Evolutionary conservation across 768 basidiomycete genomes (phyloP).

Genomic region (Clitopilus passeckerianus): DNA sequence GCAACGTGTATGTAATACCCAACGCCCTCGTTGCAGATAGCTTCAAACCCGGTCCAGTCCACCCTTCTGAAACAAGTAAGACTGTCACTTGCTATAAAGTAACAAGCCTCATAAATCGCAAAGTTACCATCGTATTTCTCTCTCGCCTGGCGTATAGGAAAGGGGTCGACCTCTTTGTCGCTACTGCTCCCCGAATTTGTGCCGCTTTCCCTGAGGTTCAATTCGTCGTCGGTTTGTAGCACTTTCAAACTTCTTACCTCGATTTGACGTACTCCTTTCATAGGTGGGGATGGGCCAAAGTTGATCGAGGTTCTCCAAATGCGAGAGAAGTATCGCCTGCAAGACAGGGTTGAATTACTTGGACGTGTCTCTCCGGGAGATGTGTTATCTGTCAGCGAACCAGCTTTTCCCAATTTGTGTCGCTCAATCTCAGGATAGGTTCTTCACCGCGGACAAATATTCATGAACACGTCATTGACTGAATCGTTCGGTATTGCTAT

Average conservation of each 20-base stretch:
- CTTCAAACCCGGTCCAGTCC: slow-evolving; percentile 63
- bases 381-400: slow-evolving; percentile 64
- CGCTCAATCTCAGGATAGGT: slow-evolving; percentile 41
- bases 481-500: slow-evolving; percentile 98
- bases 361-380: slow-evolving; percentile 78
- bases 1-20: slow-evolving; percentile 86
- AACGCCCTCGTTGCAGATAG: slow-evolving; percentile 85
- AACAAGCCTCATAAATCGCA: not conserved
- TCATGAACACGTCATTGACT: slow-evolving; percentile 92
- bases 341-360: slow-evolving; percentile 88
- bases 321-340: slow-evolving; percentile 84
- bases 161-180: slow-evolving; percentile 93
- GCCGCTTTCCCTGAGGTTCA: slow-evolving; percentile 78
- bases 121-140: slow-evolving; percentile 89
- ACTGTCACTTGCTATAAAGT: not conserved
- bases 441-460: slow-evolving; percentile 83
- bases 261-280: not conserved
- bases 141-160: slow-evolving; percentile 93
- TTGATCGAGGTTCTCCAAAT: slow-evolving; percentile 93
- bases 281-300: slow-evolving; percentile 94
- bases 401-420: not conserved
- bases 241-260: not conserved
- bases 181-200: slow-evolving; percentile 88
- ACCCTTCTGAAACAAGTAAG: slow-evolving; percentile 54
- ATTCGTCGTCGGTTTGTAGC: slow-evolving; percentile 72